Evolutionary conservation across 2,329 filamentous ascomycete genomes (phyloP), one percentile per base, ranked within the genome.

Genomic region (Alternaria ventricosa): DNA sequence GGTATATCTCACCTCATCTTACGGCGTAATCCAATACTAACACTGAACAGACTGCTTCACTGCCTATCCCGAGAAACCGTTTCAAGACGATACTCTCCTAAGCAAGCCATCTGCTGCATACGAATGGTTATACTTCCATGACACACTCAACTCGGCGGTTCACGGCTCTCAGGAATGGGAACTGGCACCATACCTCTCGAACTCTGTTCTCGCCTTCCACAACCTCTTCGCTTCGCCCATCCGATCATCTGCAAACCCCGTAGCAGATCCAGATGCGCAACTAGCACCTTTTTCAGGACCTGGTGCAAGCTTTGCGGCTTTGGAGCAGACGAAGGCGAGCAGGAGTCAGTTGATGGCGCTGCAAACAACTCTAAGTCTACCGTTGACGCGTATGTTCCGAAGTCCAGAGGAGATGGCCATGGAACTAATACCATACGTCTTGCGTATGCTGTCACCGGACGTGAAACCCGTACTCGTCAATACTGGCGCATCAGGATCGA

Each of bases 111-210:
- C 91, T 69, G 83, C 87, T 1, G 93, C 93, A 1, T 97, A 97
- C 79, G 95, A 97, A 75, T 99, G 96, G 96, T 87, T 99, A 59
- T 86, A 96, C 78, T 98, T 99, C 80, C 92, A 97, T 79, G 96
- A 98, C 73, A 84, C 85, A 0, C 89, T 97, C 66, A 93, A 93
- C 23, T 89, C 90, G 1, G 89, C 90, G 43, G 86, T 98, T 1
- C 96, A 90, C 76, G 84, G 88, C n/a, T 90, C 88, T 63, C 95
- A 97, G 78, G 94, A 97, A 60, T 99, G 96, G 92, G 96, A 99
- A 79, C 84, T 99, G 15, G 88, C 87, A 0, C 90, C 93, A 0
- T 99, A 99, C 78, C 87, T 98, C 53, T 92, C 90, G 72, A 92
- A 96, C 70, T 90, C 95, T 0, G 87, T 96, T 15, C 87, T 98